Evolutionary conservation across 306 rosid species (phyloP).

Genomic region (Sicyos edulis): DNA sequence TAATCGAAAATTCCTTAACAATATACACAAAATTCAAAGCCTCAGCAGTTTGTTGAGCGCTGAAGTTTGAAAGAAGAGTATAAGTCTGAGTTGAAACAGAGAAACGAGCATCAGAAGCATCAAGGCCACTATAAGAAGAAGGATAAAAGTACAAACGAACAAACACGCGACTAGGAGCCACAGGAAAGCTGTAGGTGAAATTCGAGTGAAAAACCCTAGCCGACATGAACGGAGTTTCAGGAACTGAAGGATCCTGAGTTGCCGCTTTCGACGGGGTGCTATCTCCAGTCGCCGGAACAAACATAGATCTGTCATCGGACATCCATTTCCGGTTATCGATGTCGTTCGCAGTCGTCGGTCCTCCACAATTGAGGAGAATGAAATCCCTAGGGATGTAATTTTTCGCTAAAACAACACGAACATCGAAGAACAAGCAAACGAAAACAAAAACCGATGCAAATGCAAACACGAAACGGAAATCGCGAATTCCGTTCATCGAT

Average conservation of each 20-base stretch:
- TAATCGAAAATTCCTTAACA: conserved; percentile 52
- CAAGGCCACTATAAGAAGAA: conserved; percentile 46
- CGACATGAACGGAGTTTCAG: conserved; percentile 57
- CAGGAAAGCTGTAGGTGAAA: conserved; percentile 66
- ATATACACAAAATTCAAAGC: conserved; percentile 57
- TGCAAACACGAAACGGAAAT: conserved; percentile 15
- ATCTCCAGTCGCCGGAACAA: conserved; percentile 27
- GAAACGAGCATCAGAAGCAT: conserved; percentile 53
- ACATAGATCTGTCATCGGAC: conserved; percentile 58
- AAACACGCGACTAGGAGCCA: conserved; percentile 66
- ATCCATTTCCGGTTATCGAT: conserved; percentile 55
- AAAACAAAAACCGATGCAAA: conserved; percentile 21
- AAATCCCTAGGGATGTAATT: conserved; percentile 59
- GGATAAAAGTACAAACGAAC: conserved; percentile 71
- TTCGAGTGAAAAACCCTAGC: conserved; percentile 50
- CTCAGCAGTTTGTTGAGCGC: conserved; percentile 47
- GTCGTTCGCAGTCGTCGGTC: conserved; percentile 43
- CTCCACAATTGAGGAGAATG: conserved; percentile 69
- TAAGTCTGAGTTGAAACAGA: conserved; percentile 46
- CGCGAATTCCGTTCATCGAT: conserved; percentile 28
- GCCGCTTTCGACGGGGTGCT: conserved; percentile 41
- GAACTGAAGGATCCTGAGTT: conserved; percentile 64
- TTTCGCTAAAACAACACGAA: conserved; percentile 33
- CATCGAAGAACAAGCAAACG: conserved; percentile 31
- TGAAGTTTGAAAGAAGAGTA: conserved; percentile 62